Base-by-base conservation (phyloP, 2,329 filamentous ascomycete genomes). In the Fusarium subtropicale region DNA sequence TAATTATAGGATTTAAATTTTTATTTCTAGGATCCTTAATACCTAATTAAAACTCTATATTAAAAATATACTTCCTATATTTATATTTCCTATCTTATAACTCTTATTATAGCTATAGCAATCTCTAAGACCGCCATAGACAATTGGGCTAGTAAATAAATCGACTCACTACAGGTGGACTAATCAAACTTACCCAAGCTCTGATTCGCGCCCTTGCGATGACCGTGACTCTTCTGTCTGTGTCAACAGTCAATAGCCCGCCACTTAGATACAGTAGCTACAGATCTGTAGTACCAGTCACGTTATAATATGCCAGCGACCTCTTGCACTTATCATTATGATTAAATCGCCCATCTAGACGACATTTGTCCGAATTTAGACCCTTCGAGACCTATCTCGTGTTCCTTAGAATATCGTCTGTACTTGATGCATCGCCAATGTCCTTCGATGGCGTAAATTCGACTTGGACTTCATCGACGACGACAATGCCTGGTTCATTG, bases 41-140 rank as follows among this genome's bases (percentile, higher is more conserved):
- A 34, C 33, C 7, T 1, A 2, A 6, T 16, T 34, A 9, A 34
- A 9, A 16, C 15, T 2, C 7, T 34, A 34, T 33, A 16, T 34
- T 0, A 2, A 1, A 16, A 2, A 15, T 2, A 16, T 16, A 7
- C 0, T 9, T 16, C 8, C 13, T 9, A 2, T 16, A 34, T 16
- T 7, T 8, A 1, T 16, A 34, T 34, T 1, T 16, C 16, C 1
- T 0, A 9, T 18, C 7, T 34, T 0, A 8, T 2, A 3, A 9
- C 1, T 5, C 28, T 2, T 0, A 10, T 30, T 10, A 5, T 11
- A 10, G 28, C 28, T 4, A 0, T 12, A 10, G 28, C 12, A 30
- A 30, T 11, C 10, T 30, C 1, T 1, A 30, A 2, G 28, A 30
- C 28, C 12, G 28, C 1, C 28, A 30, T 10, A 30, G 5, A 10